Evolutionary conservation across 345 rosid genomes (phyloP).

Genomic region (Isatis tinctoria): DNA sequence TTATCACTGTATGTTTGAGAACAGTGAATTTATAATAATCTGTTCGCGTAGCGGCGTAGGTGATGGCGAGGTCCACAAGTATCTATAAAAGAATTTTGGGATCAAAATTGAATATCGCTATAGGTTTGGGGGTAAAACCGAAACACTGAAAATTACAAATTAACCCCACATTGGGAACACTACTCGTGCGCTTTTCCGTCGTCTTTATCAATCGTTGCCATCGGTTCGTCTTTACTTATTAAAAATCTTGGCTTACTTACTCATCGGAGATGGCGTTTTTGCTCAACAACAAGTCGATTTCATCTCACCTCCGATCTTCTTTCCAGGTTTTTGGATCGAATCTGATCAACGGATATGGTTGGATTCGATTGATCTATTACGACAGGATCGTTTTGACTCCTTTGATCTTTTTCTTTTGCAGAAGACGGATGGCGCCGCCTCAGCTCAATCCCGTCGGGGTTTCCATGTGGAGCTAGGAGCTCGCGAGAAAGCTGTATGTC

Average conservation of each 20-base stretch:
- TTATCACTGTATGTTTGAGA: not conserved
- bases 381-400: constrained; percentile 4
- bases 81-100: not conserved
- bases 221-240: not conserved
- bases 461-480: constrained; percentile 73
- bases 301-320: constrained; percentile 57
- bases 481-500: constrained; percentile 90
- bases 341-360: not conserved
- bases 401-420: constrained; percentile 14
- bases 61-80: not conserved
- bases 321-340: constrained; percentile 43
- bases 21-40: not conserved
- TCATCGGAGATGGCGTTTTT: constrained; percentile 58
- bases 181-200: not conserved
- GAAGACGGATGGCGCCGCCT: constrained; percentile 41
- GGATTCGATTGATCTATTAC: constrained; percentile 10
- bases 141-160: not conserved
- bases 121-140: not conserved
- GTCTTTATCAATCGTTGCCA: not conserved
- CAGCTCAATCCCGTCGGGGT: constrained; percentile 54
- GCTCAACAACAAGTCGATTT: constrained; percentile 40
- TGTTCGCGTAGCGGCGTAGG: not conserved
- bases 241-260: not conserved
- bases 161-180: not conserved
- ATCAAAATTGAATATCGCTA: not conserved